Base-by-base conservation (phyloP, 129 eudicot genomes). In the Artemisia argyi region DNA sequence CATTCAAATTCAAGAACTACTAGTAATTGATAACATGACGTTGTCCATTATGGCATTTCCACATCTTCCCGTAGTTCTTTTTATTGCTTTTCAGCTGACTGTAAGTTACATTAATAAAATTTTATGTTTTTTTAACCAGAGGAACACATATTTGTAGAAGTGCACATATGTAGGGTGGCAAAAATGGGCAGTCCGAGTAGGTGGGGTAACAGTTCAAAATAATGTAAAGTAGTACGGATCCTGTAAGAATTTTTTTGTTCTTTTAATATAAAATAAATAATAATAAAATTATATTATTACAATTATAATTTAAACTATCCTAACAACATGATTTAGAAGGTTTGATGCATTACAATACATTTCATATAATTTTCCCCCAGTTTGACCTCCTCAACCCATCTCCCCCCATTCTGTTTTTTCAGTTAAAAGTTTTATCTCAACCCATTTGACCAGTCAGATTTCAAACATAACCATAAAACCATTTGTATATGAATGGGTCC, bases 11-110 rank as follows among this genome's bases (percentile, higher is more conserved):
- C 22, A 20, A 20, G 22, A 20, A 20, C 22, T 20, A 20, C 22
- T 20, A 0, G 22, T 20, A 20, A 20, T 20, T 20, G 22, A 20
- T 20, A 20, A 20, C 22, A 20, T 93, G 69, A 76, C 82, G 73
- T 81, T 84, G 77, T 90, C 96, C 81, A 89, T 80, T 52, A 87
- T 59, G 68, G 78, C 71, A 46, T 83, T 67, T 12, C 76, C 91
- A 24, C 86, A 84, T 71, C 69, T 78, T 92, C 98, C 50, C 98
- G 87, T 79, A 85, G 63, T 74, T 93, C 98, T 81, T 83, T 90
- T 2, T 92, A 96, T 90, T 89, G 97, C 64, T 93, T 90, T 73
- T 93, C 98, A 77, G 92, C 80, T 54, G 98, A 85, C 98, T 93
- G 91, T 73, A 78, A 16, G 20, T 51, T 39, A 16, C 65, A 69